A percentile compares a stretch with the other conserved stretches of the same genome.
Evolutionary conservation across 805 yeast species (phyloP).

Genomic region (Yamadazyma ubonensis): DNA sequence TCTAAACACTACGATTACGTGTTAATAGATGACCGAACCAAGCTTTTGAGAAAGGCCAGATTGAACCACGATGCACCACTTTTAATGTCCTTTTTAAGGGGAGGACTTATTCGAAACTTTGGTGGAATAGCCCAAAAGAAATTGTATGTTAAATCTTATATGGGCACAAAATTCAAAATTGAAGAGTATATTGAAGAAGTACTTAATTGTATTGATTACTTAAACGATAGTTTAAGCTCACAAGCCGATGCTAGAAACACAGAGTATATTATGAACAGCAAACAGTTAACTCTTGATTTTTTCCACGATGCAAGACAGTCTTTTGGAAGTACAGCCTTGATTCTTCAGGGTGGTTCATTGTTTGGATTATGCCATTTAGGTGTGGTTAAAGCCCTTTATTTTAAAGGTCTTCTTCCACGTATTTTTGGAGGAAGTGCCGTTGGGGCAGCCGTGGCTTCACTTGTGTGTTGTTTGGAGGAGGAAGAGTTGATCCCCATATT

Average conservation of each 20-base stretch:
- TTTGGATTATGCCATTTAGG: conserved; percentile 95
- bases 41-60: conserved; percentile 61
- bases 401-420: conserved; percentile 73
- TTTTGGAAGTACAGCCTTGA: conserved; percentile 85
- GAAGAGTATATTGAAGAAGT: conserved; percentile 86
- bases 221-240: conserved; percentile 45
- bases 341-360: conserved; percentile 91
- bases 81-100: conserved; percentile 66
- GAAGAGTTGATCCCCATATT: conserved; percentile 56
- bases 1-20: conserved; percentile 81
- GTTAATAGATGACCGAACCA: conserved; percentile 72
- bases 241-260: conserved; percentile 24
- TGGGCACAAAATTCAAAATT: conserved; percentile 90
- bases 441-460: conserved; percentile 89
- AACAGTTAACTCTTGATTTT: conserved; percentile 66
- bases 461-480: conserved; percentile 72
- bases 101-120: conserved; percentile 84
- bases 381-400: conserved; percentile 79
- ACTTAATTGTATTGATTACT: conserved; percentile 59
- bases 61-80: conserved; percentile 53
- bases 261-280: conserved; percentile 42
- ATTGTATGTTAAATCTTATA: conserved; percentile 74
- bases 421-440: conserved; percentile 90
- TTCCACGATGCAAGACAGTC: conserved; percentile 86
- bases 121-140: conserved; percentile 84